A percentile compares a stretch with the other conserved stretches of the same genome.
Conservation (phyloP, 164 flowering plant species). For the Hamamelis virginiana region DNA sequence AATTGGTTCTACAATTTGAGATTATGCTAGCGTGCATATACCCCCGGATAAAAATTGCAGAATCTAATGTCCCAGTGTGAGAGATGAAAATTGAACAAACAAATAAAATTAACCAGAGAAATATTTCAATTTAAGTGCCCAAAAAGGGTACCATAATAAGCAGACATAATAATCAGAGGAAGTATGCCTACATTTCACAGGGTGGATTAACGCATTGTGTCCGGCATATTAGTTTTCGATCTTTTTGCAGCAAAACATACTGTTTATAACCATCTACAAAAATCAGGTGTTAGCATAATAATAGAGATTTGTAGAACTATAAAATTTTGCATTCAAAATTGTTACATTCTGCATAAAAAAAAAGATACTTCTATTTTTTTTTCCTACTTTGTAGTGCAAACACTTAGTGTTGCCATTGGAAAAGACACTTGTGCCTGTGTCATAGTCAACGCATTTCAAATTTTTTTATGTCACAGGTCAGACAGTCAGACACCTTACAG, state of each 20-base stretch:
- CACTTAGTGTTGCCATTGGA: neutral
- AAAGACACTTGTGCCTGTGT: neutral
- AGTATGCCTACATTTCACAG: constrained; percentile 4
- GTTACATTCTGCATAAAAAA: neutral
- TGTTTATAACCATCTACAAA: neutral
- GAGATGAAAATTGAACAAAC: neutral
- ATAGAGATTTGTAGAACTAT: neutral
- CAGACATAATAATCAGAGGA: neutral
- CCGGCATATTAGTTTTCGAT: constrained; percentile 14
- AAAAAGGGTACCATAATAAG: neutral
- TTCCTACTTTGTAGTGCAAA: neutral
- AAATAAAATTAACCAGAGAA: neutral
- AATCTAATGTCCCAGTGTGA: neutral
- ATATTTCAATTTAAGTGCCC: neutral
- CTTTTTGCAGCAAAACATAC: constrained; percentile 7
- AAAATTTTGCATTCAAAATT: neutral
- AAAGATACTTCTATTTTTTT: neutral
- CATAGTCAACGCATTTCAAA: neutral
- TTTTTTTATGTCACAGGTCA: neutral
- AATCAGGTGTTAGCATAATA: neutral
- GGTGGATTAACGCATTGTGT: constrained; percentile 14
- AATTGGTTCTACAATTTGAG: neutral
- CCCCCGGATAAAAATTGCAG: neutral
- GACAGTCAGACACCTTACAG: neutral
- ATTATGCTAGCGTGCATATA: neutral